phyloP scores from a whole-genome alignment of 2,329 filamentous ascomycete species.

The Aspergillus pseudoterreus region DNA sequence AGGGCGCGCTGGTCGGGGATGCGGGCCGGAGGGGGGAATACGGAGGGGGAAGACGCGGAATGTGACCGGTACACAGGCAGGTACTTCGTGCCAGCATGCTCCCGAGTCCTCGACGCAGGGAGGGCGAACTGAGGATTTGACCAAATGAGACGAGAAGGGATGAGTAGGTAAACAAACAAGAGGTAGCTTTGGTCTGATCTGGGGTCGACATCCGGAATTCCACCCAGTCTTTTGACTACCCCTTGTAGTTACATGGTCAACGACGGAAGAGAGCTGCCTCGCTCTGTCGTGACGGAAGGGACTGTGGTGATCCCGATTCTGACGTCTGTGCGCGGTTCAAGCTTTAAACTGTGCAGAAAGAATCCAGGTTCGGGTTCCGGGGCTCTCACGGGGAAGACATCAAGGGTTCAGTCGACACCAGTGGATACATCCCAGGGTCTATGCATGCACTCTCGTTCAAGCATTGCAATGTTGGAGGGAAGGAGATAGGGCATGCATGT shows the following conservation, averaged over 20 bases:
- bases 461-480: background rate
- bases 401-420: constrained; percentile 1
- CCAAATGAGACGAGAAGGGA: background rate
- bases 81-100: background rate
- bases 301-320: constrained; percentile 2
- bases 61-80: constrained; percentile 13
- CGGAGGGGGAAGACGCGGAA: constrained; percentile 13
- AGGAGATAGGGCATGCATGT: background rate
- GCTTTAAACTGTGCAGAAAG: constrained; percentile 14
- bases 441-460: background rate
- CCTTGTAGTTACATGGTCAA: background rate
- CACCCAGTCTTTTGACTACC: no score
- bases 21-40: constrained; percentile 8
- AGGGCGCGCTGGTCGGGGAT: constrained; percentile 11
- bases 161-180: background rate
- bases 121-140: background rate
- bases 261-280: background rate
- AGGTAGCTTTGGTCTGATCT: no score
- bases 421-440: constrained; percentile 4
- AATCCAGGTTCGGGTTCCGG: constrained; percentile 2
- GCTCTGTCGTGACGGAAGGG: background rate
- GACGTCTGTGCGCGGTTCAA: constrained; percentile 18
- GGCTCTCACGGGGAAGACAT: background rate
- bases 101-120: background rate
- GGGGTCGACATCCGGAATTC: no score